Conservation (phyloP, 345 rosid species). For the Gossypium longicalyx region DNA sequence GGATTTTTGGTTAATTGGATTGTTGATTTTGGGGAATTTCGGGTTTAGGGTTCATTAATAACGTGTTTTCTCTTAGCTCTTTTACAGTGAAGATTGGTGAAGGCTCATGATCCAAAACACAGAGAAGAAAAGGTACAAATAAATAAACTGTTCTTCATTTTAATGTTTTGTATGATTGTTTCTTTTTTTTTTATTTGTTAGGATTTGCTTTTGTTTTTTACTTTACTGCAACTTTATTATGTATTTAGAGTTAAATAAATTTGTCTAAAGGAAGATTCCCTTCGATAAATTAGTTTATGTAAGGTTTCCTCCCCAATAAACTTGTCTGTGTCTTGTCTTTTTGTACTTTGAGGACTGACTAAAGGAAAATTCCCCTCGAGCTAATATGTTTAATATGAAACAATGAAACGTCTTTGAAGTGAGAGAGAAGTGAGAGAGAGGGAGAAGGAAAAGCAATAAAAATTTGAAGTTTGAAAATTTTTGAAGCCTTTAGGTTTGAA, state of each 20-base stretch:
- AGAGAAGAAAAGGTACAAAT: conserved; percentile 7
- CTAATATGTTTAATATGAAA: neutral
- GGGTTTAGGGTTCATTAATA: no score
- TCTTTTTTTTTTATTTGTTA: conserved; percentile 12
- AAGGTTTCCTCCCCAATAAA: conserved; percentile 30
- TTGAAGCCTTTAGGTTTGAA: no score
- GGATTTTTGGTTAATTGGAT: no score
- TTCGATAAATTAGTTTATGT: conserved; percentile 15
- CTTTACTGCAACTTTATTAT: neutral
- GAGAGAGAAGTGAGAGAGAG: no score
- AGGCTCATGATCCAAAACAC: conserved; percentile 11
- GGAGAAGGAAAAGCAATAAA: no score
- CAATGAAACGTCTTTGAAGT: no score
- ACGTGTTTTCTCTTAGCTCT: neutral
- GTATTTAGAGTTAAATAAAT: conserved; percentile 11
- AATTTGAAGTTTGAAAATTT: no score
- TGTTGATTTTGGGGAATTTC: no score
- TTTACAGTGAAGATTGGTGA: conserved; percentile 18
- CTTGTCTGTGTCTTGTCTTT: conserved; percentile 36
- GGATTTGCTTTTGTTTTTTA: conserved; percentile 35
- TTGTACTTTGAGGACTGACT: conserved; percentile 28
- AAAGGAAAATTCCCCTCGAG: conserved; percentile 15
- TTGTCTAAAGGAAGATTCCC: conserved; percentile 16
- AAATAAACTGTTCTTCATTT: neutral
- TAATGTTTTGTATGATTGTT: neutral